These are phyloP conservation scores for Melocanna baccifera DNA, from an alignment of 176 grass and related monocot species.

Conservation along the genomic window DNA sequence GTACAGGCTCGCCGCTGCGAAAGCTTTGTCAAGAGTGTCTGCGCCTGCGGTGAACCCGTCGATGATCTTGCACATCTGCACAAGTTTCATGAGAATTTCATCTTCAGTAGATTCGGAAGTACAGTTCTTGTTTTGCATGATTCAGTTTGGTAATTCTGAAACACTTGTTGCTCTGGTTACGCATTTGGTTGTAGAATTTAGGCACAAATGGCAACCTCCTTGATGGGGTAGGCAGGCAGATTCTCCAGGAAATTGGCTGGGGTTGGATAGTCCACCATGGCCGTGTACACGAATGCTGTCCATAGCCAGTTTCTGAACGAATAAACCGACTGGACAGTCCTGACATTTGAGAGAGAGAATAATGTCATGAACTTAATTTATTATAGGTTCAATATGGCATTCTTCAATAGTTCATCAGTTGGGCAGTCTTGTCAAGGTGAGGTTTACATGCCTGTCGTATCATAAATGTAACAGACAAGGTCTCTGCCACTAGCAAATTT, in stretches of 20 bases:
- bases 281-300: conserved; percentile 68
- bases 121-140: background rate
- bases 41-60: conserved; percentile 45
- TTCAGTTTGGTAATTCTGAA: background rate
- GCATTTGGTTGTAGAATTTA: background rate
- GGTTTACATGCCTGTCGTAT: background rate
- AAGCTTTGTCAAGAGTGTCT: conserved; percentile 55
- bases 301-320: conserved; percentile 65
- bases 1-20: conserved; percentile 70
- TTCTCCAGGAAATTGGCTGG: conserved; percentile 67
- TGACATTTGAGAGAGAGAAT: conserved; percentile 14
- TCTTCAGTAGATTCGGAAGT: background rate
- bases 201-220: conserved; percentile 54
- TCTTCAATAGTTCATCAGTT: background rate
- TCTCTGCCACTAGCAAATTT: background rate
- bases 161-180: background rate
- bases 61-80: conserved; percentile 88
- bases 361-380: background rate
- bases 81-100: background rate
- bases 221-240: conserved; percentile 73
- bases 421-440: background rate
- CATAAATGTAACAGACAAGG: background rate
- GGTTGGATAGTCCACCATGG: conserved; percentile 88
- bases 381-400: background rate
- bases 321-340: conserved; percentile 38